phyloP scores from a whole-genome alignment of 2,329 filamentous ascomycete species.

The Trichoderma koningii region DNA sequence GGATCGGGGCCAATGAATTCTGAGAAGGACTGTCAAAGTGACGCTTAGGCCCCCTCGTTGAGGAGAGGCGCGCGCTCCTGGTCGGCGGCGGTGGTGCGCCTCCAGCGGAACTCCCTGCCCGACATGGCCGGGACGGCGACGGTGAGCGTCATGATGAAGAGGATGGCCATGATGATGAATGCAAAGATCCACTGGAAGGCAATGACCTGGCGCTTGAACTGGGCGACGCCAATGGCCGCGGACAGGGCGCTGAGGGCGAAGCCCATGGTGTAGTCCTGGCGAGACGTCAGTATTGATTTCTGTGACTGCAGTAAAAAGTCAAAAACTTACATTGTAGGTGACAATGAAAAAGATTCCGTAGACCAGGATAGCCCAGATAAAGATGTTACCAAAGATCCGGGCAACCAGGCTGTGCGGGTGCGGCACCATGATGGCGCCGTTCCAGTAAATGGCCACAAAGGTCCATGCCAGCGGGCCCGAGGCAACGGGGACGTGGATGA shows the following conservation, averaged over 20 bases:
- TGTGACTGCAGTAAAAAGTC: too few species aligned
- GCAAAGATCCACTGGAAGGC: conserved; percentile 93
- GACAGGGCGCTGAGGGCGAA: conserved; percentile 74
- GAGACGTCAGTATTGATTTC: neutral
- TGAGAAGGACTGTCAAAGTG: too few species aligned
- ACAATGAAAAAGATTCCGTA: conserved; percentile 77
- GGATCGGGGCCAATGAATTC: neutral
- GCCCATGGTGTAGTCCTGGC: conserved; percentile 71
- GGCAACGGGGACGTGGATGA: conserved; percentile 75
- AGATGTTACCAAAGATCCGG: conserved; percentile 82
- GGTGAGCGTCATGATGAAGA: conserved; percentile 68
- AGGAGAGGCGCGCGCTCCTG: conserved; percentile 64
- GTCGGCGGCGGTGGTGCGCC: conserved; percentile 48
- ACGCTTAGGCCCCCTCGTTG: conserved; percentile 44
- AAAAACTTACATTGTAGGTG: conserved; percentile 62
- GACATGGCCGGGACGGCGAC: conserved; percentile 66
- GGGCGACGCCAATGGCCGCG: conserved; percentile 74
- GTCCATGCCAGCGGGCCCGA: conserved; percentile 81
- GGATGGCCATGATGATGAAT: conserved; percentile 75
- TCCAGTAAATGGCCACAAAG: conserved; percentile 85
- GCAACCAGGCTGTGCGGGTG: conserved; percentile 66
- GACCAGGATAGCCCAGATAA: conserved; percentile 79
- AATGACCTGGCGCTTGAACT: conserved; percentile 71
- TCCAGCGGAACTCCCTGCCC: conserved; percentile 58
- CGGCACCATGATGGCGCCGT: conserved; percentile 79